Evolutionary conservation across 2,329 filamentous ascomycete species (phyloP), one percentile per base, ranked within the genome.

Genomic region (Polytolypa hystricis): DNA sequence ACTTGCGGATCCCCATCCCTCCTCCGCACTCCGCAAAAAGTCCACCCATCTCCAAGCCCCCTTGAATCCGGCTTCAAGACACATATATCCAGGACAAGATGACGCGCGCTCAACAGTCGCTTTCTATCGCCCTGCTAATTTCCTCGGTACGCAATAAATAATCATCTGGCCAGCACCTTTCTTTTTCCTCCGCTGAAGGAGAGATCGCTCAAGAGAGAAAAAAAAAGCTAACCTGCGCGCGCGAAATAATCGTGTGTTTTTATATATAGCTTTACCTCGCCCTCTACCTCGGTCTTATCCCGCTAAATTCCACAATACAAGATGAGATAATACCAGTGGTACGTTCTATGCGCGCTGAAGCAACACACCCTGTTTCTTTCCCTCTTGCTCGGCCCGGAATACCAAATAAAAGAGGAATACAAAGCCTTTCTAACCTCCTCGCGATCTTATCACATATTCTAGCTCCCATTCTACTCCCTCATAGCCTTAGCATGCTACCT

Each of bases 401-500:
- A 14, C 10, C 23, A 16, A 14, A 2, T 20, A 11, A 10, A 15
- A 18, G 28, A 32, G 7, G 7, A 16, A 21, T 12, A 18, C 20
- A 16, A 30, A n/a, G 21, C 27, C 11, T 15, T 30, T 19, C 29
- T 49, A 95, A 87, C 74, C 96, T 32, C 91, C 91, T 39, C 84
- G 95, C 68, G 96, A 89, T 83, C 77, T 76, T 30, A 70, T 96
- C 50, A 83, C 98, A 47, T n/a, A n/a, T n/a, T n/a, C 29, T 49
- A 95, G 87, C 74, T 96, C 32, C 91, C 91, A 39, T 84, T 95
- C 68, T 98, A 89, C 83, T 77, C 76, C 31, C 70, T 96, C 50
- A 83, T 98, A 47, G 79, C 83, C 15, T 87, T 96, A 56, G 91
- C 87, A 62, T 82, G 87, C 44, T 87, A 86, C 64, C 79, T 98